phyloP scores from a whole-genome alignment of 768 basidiomycete species.

The Trametes punicea region DNA sequence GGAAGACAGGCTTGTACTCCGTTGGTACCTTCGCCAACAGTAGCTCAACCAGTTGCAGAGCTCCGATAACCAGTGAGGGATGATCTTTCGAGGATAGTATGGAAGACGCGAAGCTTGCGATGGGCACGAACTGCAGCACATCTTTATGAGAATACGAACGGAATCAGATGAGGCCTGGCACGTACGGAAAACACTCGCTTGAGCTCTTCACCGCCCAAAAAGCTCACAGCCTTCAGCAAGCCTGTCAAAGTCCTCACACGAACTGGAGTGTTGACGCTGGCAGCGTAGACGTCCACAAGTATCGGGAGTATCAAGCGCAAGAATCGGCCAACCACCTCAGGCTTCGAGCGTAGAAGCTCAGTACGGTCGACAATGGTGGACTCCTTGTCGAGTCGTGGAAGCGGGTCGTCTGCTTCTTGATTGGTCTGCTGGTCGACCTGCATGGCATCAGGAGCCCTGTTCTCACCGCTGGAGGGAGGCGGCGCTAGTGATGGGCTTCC shows the following conservation, averaged over 20 bases:
- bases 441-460: conserved; percentile 1
- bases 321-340: conserved; percentile 77
- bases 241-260: conserved; percentile 87
- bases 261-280: conserved; percentile 85
- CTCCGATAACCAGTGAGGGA: conserved; percentile 78
- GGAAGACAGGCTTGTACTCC: conserved; percentile 85
- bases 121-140: conserved; percentile 72
- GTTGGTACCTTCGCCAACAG: conserved; percentile 80
- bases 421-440: conserved; percentile 9
- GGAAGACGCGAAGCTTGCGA: conserved; percentile 93
- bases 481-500: conserved; percentile 13
- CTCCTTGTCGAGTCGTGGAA: conserved; percentile 31
- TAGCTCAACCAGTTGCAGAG: conserved; percentile 90
- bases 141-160: conserved; percentile 7
- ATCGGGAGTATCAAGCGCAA: conserved; percentile 90
- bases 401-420: conserved; percentile 16
- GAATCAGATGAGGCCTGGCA: conserved; percentile 5
- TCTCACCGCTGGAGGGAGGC: conserved; percentile 19
- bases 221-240: conserved; percentile 87
- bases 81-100: conserved; percentile 93
- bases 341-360: conserved; percentile 70
- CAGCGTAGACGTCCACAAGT: conserved; percentile 98
- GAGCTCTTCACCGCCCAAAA: conserved; percentile 74
- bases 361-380: conserved; percentile 50
- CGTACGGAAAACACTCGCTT: conserved; percentile 75